Evolutionary conservation across 139 green algal species (phyloP).

Genomic region (Desmodesmus armatus): DNA sequence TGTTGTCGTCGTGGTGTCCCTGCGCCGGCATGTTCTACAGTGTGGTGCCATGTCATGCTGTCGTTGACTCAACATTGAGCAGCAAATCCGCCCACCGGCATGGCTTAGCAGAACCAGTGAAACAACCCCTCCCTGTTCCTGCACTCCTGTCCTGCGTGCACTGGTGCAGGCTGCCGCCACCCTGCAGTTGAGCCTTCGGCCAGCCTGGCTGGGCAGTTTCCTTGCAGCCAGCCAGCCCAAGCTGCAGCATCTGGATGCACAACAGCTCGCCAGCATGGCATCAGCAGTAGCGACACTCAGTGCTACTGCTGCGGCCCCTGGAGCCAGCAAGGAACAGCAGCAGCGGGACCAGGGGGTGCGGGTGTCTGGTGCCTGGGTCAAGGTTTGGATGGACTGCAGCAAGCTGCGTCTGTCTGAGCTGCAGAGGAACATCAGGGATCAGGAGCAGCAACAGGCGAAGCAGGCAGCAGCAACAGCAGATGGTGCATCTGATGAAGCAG

Average conservation of each 20-base stretch:
- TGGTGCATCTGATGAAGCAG: constrained; percentile 1
- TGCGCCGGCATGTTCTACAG: no score
- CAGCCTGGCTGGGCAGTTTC: constrained; percentile 31
- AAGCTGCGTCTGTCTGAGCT: constrained; percentile 26
- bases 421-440: not conserved
- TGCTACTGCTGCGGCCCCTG: not conserved
- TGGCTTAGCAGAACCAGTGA: no score
- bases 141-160: no score
- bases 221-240: constrained; percentile 10
- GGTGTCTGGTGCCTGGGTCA: constrained; percentile 11
- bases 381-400: constrained; percentile 7
- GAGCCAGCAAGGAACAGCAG: constrained; percentile 7
- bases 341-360: not conserved
- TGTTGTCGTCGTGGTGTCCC: no score
- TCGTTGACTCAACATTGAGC: no score
- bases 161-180: constrained; percentile 24
- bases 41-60: no score
- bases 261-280: constrained; percentile 22
- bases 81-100: no score
- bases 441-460: constrained; percentile 27
- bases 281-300: constrained; percentile 3
- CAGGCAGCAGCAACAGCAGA: constrained; percentile 3
- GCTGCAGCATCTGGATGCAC: not conserved
- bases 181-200: not conserved
- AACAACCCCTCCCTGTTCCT: not conserved